Evolutionary conservation across 2,329 filamentous ascomycete genomes (phyloP), one percentile per base, ranked within the genome.

Genomic region (Akanthomyces muscarius): DNA sequence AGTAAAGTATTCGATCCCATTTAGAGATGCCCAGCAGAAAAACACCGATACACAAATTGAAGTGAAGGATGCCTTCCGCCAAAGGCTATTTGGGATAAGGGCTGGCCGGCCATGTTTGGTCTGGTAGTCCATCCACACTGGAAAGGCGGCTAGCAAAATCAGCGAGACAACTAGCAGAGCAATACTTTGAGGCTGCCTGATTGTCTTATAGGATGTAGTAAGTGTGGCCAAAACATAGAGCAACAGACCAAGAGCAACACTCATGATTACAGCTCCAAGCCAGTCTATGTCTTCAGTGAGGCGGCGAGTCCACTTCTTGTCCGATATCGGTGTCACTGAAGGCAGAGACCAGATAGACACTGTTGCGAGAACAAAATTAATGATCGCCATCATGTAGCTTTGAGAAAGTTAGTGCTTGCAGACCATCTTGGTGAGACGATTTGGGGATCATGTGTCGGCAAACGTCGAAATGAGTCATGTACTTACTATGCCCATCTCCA

Each of bases 71-170:
- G 73, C 70, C 36, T 85, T 86, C 4, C 73, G 77, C 86, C 85
- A 88, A 0, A 88, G 71, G 0, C 77, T 79, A 65, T 88, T 88
- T 0, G 86, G 85, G 5, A 88, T 86, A 3, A 88, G 69, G 0
- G 84, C 84, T 16, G 85, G 81, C 7, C 76, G 75, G 2, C 75
- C 73, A 0, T 73, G 70, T 7, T 72, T 76, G 33, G 80, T 80
- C 59, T 84, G 85, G 2, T 75, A 73, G 2, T 76, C 72, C 63
- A 85, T 81, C 85, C 85, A 88, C 23, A 79, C 69, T 0, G 82
- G 76, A 64, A 88, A 88, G 0, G 71, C 69, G 0, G 77, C 78
- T 0, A 86, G 70, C 3, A 81, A 65, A 1, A 75, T 65, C 1
- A 82, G 64, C 0, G 80, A 77, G 0, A 80, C 54, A 0, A 73